phyloP scores from a whole-genome alignment of 2,329 filamentous ascomycete species.

The Rutstroemia sp. region DNA sequence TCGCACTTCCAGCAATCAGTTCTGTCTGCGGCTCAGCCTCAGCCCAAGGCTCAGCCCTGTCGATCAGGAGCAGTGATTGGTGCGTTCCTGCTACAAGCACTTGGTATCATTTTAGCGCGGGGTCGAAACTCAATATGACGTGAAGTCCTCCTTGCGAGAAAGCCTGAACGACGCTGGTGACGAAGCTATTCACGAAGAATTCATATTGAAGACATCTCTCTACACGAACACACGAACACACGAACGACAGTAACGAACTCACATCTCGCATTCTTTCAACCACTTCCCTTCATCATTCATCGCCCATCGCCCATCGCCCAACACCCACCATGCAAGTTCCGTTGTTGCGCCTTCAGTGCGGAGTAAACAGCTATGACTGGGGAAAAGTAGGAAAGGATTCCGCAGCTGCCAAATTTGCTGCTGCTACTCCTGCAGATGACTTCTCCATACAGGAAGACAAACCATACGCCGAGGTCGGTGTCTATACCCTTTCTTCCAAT shows the following conservation, averaged over 20 bases:
- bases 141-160: not conserved
- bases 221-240: too few species aligned
- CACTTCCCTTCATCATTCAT: too few species aligned
- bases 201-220: not conserved
- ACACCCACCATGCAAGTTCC: slow-evolving; percentile 47
- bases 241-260: not conserved
- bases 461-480: slow-evolving; percentile 80
- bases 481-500: not conserved
- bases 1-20: too few species aligned
- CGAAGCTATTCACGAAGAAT: not conserved
- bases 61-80: not conserved
- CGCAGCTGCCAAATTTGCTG: slow-evolving; percentile 81
- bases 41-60: not conserved
- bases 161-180: not conserved
- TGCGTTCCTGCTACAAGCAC: not conserved
- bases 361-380: slow-evolving; percentile 99
- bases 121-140: not conserved
- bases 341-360: slow-evolving; percentile 77
- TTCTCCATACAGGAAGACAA: slow-evolving; percentile 78
- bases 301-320: not conserved
- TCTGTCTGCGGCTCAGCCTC: not conserved
- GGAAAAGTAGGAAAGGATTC: slow-evolving; percentile 86
- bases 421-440: slow-evolving; percentile 68
- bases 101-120: not conserved
- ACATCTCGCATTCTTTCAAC: not conserved